Evolutionary conservation across 441 rosid genomes (phyloP).

Genomic region (Bocquillonia castaneifolia): DNA sequence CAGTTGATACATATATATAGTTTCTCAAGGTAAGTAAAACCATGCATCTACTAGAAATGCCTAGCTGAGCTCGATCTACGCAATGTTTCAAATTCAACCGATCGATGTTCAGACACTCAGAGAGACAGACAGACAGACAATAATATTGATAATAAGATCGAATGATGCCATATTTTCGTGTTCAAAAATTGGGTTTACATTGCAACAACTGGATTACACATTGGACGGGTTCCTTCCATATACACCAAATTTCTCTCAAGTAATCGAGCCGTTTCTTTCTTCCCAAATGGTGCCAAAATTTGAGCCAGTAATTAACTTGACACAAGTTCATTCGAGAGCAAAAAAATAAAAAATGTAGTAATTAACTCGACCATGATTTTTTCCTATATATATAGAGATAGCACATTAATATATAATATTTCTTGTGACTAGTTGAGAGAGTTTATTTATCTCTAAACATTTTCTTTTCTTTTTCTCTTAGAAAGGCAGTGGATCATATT

Average conservation of each 20-base stretch:
- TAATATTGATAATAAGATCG: not conserved
- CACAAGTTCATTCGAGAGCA: too few species aligned
- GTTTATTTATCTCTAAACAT: too few species aligned
- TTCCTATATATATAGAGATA: not conserved
- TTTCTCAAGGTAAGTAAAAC: not conserved
- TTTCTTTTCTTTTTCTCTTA: not conserved
- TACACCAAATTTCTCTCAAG: slow-evolving; percentile 4
- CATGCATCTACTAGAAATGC: not conserved
- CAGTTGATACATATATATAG: slow-evolving; percentile 5
- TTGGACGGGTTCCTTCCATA: slow-evolving; percentile 5
- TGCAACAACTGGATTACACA: slow-evolving; percentile 6
- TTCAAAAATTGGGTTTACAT: not conserved
- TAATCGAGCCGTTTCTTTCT: slow-evolving; percentile 23
- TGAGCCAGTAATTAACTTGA: too few species aligned
- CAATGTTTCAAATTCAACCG: not conserved
- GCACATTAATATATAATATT: not conserved
- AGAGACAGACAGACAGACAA: not conserved
- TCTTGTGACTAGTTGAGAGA: not conserved
- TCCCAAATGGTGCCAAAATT: not conserved
- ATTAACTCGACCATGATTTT: too few species aligned
- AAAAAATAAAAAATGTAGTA: not conserved
- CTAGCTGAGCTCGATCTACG: too few species aligned
- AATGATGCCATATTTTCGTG: not conserved
- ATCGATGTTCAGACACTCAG: too few species aligned
- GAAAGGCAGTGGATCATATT: not conserved